Conservation (phyloP, 2,329 filamentous ascomycete species). For the Aspergillus sp. region DNA sequence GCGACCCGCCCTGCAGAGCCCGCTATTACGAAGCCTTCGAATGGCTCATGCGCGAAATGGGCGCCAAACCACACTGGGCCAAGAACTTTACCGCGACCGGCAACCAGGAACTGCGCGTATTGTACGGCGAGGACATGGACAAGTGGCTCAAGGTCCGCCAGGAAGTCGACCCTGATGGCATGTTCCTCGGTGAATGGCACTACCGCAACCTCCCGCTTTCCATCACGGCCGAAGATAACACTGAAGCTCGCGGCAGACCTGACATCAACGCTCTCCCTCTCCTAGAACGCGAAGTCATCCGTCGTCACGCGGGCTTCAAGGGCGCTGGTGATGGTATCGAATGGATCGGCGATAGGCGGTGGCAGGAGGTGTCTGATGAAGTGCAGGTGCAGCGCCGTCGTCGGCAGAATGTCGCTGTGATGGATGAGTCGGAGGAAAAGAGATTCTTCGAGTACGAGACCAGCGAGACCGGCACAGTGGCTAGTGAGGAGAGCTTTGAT, state of each 20-base stretch:
- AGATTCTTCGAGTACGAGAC: too few relatives aligned
- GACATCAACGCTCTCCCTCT: conserved; percentile 25
- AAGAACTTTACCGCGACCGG: conserved; percentile 71
- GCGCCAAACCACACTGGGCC: conserved; percentile 80
- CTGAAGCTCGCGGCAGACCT: conserved; percentile 5
- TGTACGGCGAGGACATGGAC: conserved; percentile 63
- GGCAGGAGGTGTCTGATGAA: conserved; percentile 8
- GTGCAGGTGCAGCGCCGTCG: too few relatives aligned
- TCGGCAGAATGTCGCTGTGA: too few relatives aligned
- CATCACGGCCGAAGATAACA: conserved; percentile 7
- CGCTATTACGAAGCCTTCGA: conserved; percentile 88
- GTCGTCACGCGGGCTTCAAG: conserved; percentile 18
- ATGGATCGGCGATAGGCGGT: conserved; percentile 34
- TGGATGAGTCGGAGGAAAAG: too few relatives aligned
- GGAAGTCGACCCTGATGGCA: conserved; percentile 68
- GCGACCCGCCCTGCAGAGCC: conserved; percentile 66
- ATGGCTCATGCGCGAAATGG: conserved; percentile 79
- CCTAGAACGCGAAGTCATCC: conserved; percentile 38
- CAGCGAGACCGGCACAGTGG: conserved; percentile 20
- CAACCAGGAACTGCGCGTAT: conserved; percentile 52
- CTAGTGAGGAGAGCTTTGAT: conserved; percentile 45
- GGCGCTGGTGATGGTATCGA: conserved; percentile 36
- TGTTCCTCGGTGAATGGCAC: conserved; percentile 92
- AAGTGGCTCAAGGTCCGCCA: conserved; percentile 63
- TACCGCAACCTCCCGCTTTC: conserved; percentile 55